Percentiles rank a stretch among this genome's conserved stretches.
Conservation (phyloP, 2,329 filamentous ascomycete species). For the Fusarium duplospermum region DNA sequence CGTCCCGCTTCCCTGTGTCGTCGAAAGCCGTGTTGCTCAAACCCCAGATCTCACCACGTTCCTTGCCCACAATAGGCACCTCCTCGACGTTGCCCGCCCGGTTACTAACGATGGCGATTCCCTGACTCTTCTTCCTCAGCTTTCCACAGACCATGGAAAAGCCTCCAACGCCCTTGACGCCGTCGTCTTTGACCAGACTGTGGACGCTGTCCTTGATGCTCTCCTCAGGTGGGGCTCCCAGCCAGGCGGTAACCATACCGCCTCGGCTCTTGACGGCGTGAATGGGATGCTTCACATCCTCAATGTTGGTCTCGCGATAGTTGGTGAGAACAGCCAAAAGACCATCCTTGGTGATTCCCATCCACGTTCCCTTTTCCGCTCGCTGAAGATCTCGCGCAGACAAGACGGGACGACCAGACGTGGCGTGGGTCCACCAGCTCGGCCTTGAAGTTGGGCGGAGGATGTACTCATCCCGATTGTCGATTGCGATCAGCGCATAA, state of each 20-base stretch:
- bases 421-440: slow-evolving; percentile 69
- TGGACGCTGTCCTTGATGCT: slow-evolving; percentile 63
- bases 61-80: slow-evolving; percentile 68
- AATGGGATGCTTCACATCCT: slow-evolving; percentile 64
- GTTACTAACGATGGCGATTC: slow-evolving; percentile 72
- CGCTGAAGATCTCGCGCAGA: slow-evolving; percentile 72
- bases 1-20: slow-evolving; percentile 51
- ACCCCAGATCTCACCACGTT: slow-evolving; percentile 65
- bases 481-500: slow-evolving; percentile 79
- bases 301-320: slow-evolving; percentile 67
- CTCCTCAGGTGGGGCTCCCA: slow-evolving; percentile 62
- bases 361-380: slow-evolving; percentile 73
- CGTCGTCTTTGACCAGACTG: slow-evolving; percentile 61
- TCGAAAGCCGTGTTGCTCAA: slow-evolving; percentile 72
- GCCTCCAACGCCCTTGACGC: slow-evolving; percentile 71
- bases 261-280: slow-evolving; percentile 69
- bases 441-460: slow-evolving; percentile 72
- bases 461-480: slow-evolving; percentile 83
- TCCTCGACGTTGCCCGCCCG: slow-evolving; percentile 63
- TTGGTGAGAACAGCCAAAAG: slow-evolving; percentile 75
- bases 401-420: slow-evolving; percentile 60
- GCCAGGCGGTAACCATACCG: slow-evolving; percentile 72
- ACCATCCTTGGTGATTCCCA: slow-evolving; percentile 70
- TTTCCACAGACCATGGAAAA: slow-evolving; percentile 76
- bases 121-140: slow-evolving; percentile 60